A percentile compares a stretch with the other conserved stretches of the same genome.
These are phyloP conservation scores for Daldinia bambusicola DNA, from an alignment of 495 filamentous ascomycete genomes.

Conservation along the genomic window DNA sequence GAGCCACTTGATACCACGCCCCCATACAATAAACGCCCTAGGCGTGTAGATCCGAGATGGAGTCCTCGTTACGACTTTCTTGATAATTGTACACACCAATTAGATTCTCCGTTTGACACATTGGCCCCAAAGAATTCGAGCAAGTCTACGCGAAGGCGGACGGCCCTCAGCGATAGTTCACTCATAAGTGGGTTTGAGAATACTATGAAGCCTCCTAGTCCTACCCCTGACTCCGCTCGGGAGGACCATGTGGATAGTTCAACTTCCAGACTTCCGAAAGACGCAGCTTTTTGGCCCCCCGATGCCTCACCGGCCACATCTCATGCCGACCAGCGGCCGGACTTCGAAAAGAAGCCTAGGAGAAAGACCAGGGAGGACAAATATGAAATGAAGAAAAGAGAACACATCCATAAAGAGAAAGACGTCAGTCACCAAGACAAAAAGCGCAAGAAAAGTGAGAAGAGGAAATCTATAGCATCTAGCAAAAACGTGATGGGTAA, in stretches of 20 bases:
- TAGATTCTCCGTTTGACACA: conserved; percentile 6
- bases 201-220: conserved; percentile 26
- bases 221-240: conserved; percentile 18
- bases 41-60: conserved; percentile 43
- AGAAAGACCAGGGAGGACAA: conserved; percentile 70
- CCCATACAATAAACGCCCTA: conserved; percentile 30
- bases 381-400: conserved; percentile 58
- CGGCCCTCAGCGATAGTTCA: conserved; percentile 38
- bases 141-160: conserved; percentile 37
- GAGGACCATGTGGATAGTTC: conserved; percentile 9
- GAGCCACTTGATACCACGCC: conserved; percentile 19
- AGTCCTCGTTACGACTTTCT: conserved; percentile 43
- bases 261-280: conserved; percentile 14
- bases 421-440: conserved; percentile 42
- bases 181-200: conserved; percentile 42
- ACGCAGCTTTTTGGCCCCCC: conserved; percentile 18
- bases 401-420: conserved; percentile 53
- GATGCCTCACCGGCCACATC: conserved; percentile 31
- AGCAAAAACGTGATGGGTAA: conserved; percentile 66
- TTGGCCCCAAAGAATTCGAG: conserved; percentile 15
- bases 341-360: conserved; percentile 68
- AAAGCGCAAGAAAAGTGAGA: conserved; percentile 50
- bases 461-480: conserved; percentile 45
- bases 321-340: conserved; percentile 11
- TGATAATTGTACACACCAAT: conserved; percentile 28